Conservation (phyloP, 2,329 filamentous ascomycete species). For the Anthostomella pinea region DNA sequence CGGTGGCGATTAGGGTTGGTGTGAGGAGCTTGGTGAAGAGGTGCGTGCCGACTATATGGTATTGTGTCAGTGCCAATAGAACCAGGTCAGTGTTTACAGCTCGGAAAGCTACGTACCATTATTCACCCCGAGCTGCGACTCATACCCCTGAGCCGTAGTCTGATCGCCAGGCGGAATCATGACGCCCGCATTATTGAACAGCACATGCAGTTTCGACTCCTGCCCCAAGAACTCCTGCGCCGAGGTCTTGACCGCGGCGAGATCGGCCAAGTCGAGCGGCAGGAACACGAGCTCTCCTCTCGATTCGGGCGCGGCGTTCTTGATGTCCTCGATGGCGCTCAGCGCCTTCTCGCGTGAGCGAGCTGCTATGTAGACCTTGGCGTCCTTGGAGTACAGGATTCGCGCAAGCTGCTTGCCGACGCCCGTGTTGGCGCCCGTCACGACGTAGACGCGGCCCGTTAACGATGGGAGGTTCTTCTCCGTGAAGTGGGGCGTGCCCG, state of each 20-base stretch:
- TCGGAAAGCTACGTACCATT: no score
- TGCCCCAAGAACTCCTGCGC: slow-evolving; percentile 33
- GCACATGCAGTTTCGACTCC: slow-evolving; percentile 36
- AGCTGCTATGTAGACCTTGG: slow-evolving; percentile 38
- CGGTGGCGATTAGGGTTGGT: slow-evolving; percentile 16
- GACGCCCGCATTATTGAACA: slow-evolving; percentile 38
- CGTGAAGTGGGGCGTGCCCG: slow-evolving; percentile 2
- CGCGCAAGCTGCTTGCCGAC: slow-evolving; percentile 12
- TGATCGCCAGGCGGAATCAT: slow-evolving; percentile 21
- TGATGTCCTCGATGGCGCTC: slow-evolving; percentile 38
- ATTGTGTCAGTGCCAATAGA: no score
- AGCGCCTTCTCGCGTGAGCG: slow-evolving; percentile 37
- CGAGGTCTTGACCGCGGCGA: slow-evolving; percentile 35
- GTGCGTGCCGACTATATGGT: slow-evolving; percentile 22
- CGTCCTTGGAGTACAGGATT: slow-evolving; percentile 12
- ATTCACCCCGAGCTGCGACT: slow-evolving; percentile 25
- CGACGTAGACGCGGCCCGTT: slow-evolving; percentile 6
- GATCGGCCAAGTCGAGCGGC: slow-evolving; percentile 35
- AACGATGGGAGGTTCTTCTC: slow-evolving; percentile 4
- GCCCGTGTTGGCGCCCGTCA: slow-evolving; percentile 13
- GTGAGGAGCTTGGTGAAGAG: slow-evolving; percentile 24
- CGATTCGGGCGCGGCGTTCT: slow-evolving; percentile 20
- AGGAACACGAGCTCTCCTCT: slow-evolving; percentile 34
- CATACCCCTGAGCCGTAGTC: slow-evolving; percentile 27
- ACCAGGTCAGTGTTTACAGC: no score